phyloP scores from a whole-genome alignment of 2,329 filamentous ascomycete genomes.

The Dactylellina cionopaga region DNA sequence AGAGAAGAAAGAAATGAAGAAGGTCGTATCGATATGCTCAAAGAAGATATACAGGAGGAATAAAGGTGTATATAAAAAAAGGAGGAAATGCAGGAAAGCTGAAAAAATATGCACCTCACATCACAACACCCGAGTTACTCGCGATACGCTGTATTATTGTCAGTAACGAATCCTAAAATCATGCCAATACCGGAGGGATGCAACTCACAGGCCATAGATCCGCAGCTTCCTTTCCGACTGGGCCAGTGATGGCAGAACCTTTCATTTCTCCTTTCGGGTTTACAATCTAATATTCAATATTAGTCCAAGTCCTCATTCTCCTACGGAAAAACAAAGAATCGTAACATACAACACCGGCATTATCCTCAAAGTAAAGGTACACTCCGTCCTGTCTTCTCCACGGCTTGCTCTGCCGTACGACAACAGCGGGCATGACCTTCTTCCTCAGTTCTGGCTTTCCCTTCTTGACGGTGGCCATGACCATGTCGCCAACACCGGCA shows the following conservation, averaged over 20 bases:
- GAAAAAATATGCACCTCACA: slow-evolving; percentile 72
- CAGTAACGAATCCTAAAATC: no score
- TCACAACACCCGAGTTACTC: slow-evolving; percentile 99
- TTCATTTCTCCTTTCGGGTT: slow-evolving; percentile 99
- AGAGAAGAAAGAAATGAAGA: slow-evolving; percentile 20
- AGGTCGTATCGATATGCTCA: slow-evolving; percentile 50
- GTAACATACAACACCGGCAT: slow-evolving; percentile 91
- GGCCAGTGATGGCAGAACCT: slow-evolving; percentile 98
- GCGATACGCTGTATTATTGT: slow-evolving; percentile 82
- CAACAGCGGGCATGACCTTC: slow-evolving; percentile 99
- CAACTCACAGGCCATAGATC: slow-evolving; percentile 95
- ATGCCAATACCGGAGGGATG: neutral
- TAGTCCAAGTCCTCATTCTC: slow-evolving; percentile 1
- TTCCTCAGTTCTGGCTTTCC: slow-evolving; percentile 99
- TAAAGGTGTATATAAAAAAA: slow-evolving; percentile 32
- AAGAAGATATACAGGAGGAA: slow-evolving; percentile 44
- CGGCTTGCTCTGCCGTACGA: slow-evolving; percentile 98
- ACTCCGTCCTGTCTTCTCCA: slow-evolving; percentile 99
- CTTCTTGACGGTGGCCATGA: slow-evolving; percentile 99
- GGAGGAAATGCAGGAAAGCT: slow-evolving; percentile 10
- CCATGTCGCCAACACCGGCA: slow-evolving; percentile 99
- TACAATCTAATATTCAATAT: slow-evolving; percentile 76
- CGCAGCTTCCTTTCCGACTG: slow-evolving; percentile 99
- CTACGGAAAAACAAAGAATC: slow-evolving; percentile 38
- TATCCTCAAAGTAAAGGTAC: slow-evolving; percentile 99